phyloP scores from a whole-genome alignment of 2,329 filamentous ascomycete species.

The Pyrenochaeta sp. region DNA sequence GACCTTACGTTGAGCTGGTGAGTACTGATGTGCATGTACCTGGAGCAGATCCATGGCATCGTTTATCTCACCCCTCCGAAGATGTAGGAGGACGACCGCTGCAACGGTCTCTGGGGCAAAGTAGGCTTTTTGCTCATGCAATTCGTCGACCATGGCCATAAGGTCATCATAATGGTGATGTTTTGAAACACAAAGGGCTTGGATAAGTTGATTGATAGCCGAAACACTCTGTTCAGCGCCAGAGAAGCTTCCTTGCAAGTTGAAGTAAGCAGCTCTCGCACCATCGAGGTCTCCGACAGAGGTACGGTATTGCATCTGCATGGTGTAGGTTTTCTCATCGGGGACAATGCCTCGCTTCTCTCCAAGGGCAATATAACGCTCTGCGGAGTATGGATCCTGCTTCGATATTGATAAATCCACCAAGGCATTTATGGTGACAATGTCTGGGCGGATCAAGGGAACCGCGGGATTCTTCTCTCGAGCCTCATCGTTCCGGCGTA shows the following conservation, averaged over 20 bases:
- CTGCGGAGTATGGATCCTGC: slow-evolving; percentile 73
- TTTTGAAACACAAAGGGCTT: slow-evolving; percentile 68
- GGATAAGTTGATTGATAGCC: slow-evolving; percentile 75
- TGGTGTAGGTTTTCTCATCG: slow-evolving; percentile 73
- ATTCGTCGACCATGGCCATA: slow-evolving; percentile 73
- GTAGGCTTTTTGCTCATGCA: slow-evolving; percentile 72
- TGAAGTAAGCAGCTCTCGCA: slow-evolving; percentile 70
- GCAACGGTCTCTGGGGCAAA: slow-evolving; percentile 79
- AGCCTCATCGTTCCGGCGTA: slow-evolving; percentile 57
- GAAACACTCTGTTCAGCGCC: slow-evolving; percentile 66
- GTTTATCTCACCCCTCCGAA: slow-evolving; percentile 76
- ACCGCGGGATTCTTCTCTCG: slow-evolving; percentile 39
- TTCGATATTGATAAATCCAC: slow-evolving; percentile 75
- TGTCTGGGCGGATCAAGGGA: slow-evolving; percentile 62
- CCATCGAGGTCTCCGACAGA: slow-evolving; percentile 74
- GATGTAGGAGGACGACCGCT: slow-evolving; percentile 74
- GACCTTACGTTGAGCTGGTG: slow-evolving; percentile 70
- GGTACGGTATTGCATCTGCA: slow-evolving; percentile 80
- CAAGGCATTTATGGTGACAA: slow-evolving; percentile 77
- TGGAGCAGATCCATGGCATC: slow-evolving; percentile 86
- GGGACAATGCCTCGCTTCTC: slow-evolving; percentile 70
- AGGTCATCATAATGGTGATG: slow-evolving; percentile 74
- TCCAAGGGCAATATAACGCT: slow-evolving; percentile 74
- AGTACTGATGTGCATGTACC: slow-evolving; percentile 73
- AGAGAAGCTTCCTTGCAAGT: slow-evolving; percentile 65